These are phyloP conservation scores for Allantophomopsis cytisporea DNA, from an alignment of 2,329 filamentous ascomycete species.

Conservation along the genomic window DNA sequence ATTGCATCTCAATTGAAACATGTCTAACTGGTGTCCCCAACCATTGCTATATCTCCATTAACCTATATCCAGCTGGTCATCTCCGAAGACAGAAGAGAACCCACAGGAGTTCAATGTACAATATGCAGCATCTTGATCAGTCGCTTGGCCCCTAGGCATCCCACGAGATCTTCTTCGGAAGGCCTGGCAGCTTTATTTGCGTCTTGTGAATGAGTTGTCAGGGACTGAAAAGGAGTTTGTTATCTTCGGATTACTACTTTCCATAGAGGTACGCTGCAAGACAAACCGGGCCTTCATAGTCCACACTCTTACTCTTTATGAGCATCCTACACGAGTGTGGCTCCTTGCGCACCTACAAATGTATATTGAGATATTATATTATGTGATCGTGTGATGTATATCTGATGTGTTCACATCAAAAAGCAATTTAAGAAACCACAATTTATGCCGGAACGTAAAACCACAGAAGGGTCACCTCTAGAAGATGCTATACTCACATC, in stretches of 20 bases:
- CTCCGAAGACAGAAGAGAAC: no score
- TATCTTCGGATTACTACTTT: slow-evolving; percentile 18
- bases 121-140: slow-evolving; percentile 21
- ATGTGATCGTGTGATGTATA: no score
- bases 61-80: no score
- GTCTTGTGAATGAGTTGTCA: slow-evolving; percentile 30
- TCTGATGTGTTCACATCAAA: no score
- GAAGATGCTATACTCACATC: no score
- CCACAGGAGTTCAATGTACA: not conserved
- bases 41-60: no score
- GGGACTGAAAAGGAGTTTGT: slow-evolving; percentile 21
- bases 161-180: slow-evolving; percentile 28
- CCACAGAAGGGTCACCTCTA: no score
- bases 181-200: slow-evolving; percentile 27
- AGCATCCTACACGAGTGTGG: slow-evolving; percentile 30
- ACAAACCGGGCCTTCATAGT: slow-evolving; percentile 38
- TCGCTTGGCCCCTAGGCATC: slow-evolving; percentile 28
- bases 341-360: slow-evolving; percentile 35
- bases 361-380: no score
- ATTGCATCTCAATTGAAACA: no score
- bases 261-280: slow-evolving; percentile 28
- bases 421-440: no score
- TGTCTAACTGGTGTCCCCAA: no score
- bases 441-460: no score
- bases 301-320: slow-evolving; percentile 32